A percentile compares a stretch with the other conserved stretches of the same genome.
These are phyloP conservation scores for Agarophyton chilense DNA, from an alignment of 23 red algal genomes.

Conservation along the genomic window DNA sequence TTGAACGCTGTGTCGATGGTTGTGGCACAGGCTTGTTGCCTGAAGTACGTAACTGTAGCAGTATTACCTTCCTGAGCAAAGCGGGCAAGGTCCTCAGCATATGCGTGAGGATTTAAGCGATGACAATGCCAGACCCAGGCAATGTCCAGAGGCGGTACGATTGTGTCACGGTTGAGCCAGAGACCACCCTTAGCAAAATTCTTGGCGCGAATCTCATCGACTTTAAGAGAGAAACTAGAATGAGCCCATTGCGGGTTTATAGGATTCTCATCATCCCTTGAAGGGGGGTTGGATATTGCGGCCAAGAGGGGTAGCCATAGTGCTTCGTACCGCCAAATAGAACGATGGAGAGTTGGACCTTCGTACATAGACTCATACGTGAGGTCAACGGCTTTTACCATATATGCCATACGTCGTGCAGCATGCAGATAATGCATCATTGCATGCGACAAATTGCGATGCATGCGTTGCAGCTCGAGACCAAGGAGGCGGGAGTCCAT, in stretches of 20 bases:
- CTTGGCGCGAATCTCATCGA: conserved; percentile 67
- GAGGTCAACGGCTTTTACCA: conserved; percentile 76
- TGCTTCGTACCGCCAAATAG: conserved; percentile 82
- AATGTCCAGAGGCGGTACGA: conserved; percentile 75
- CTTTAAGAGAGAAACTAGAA: conserved; percentile 39
- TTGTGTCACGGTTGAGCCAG: conserved; percentile 3
- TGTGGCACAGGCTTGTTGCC: conserved; percentile 1
- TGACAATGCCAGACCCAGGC: conserved; percentile 82
- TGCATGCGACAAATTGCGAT: conserved; percentile 67
- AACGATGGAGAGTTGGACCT: conserved; percentile 61
- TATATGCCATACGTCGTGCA: conserved; percentile 60
- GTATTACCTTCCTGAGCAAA: conserved; percentile 24
- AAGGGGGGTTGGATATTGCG: conserved; percentile 43
- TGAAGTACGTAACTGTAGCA: background rate
- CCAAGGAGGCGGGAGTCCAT: conserved; percentile 14
- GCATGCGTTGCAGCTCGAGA: conserved; percentile 42
- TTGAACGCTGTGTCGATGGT: conserved; percentile 59
- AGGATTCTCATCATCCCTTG: background rate
- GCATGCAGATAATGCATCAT: conserved; percentile 63
- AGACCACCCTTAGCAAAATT: conserved; percentile 71
- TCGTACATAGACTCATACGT: conserved; percentile 71
- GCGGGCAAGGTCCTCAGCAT: conserved; percentile 45
- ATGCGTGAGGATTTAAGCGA: conserved; percentile 64
- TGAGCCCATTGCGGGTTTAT: conserved; percentile 33
- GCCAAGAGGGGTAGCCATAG: conserved; percentile 69